Conservation (phyloP, 2,329 filamentous ascomycete genomes). For the Hymenoscyphus infarciens region DNA sequence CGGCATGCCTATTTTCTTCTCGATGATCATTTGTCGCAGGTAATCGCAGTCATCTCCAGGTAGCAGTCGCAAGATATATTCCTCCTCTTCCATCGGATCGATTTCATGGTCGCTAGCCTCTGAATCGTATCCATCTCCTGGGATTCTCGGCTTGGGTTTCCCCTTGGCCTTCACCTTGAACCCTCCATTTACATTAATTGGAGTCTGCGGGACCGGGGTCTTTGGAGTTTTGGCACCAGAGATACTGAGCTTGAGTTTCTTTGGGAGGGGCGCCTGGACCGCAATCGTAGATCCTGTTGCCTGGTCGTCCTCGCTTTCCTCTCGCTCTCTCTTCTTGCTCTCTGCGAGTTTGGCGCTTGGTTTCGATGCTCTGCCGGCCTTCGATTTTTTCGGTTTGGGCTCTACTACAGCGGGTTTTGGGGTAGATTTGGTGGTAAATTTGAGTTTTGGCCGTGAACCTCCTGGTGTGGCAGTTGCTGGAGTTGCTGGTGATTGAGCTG, state of each 20-base stretch:
- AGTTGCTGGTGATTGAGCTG: constrained; percentile 21
- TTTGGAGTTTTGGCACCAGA: constrained; percentile 21
- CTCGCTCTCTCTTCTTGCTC: constrained; percentile 50
- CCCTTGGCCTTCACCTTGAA: constrained; percentile 63
- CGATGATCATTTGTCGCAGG: constrained; percentile 69
- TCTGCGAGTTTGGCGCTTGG: constrained; percentile 43
- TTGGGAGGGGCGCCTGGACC: constrained; percentile 23
- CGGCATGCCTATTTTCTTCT: constrained; percentile 70
- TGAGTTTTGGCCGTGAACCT: constrained; percentile 32
- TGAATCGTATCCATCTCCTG: constrained; percentile 92
- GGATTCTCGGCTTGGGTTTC: constrained; percentile 63
- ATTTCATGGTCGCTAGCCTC: constrained; percentile 86
- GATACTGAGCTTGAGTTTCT: constrained; percentile 48
- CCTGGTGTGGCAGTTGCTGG: constrained; percentile 24
- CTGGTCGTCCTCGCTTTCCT: constrained; percentile 48
- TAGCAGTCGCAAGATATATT: constrained; percentile 84
- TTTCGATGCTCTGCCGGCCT: constrained; percentile 57
- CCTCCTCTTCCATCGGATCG: constrained; percentile 85
- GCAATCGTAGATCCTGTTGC: constrained; percentile 32
- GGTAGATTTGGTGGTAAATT: constrained; percentile 27
- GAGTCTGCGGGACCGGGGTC: constrained; percentile 13
- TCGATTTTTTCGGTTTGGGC: constrained; percentile 46
- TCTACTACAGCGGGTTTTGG: constrained; percentile 21
- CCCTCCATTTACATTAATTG: constrained; percentile 14
- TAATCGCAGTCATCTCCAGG: constrained; percentile 85